Evolutionary conservation across 78 protist species (phyloP).

Genomic region (Isochrysis galbana): DNA sequence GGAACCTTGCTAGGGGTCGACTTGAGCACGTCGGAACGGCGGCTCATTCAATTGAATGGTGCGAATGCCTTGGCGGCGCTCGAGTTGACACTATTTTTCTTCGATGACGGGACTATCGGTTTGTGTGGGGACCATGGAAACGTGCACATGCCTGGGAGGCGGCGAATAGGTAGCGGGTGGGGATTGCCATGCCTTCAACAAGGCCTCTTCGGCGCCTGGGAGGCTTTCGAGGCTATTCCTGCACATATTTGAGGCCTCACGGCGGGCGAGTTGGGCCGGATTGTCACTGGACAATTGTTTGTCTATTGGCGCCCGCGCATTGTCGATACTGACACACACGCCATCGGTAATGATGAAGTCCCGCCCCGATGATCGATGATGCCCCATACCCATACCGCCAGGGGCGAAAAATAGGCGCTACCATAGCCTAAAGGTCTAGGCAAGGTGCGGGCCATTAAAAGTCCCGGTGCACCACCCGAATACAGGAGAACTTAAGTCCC

Average conservation of each 20-base stretch:
- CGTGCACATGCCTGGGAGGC: not conserved
- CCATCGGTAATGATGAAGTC: too few species aligned
- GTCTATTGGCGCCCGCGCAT: too few species aligned
- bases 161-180: not conserved
- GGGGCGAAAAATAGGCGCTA: too few species aligned
- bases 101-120: not conserved
- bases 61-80: not conserved
- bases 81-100: not conserved
- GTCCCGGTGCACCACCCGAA: too few species aligned
- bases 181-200: not conserved
- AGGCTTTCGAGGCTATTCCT: not conserved
- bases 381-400: too few species aligned
- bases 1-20: not conserved
- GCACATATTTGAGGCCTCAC: not conserved
- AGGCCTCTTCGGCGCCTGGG: not conserved
- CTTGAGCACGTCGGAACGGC: not conserved
- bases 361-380: too few species aligned
- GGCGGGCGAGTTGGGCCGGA: too few species aligned
- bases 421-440: too few species aligned
- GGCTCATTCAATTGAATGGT: not conserved
- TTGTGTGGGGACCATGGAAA: not conserved
- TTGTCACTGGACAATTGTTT: too few species aligned
- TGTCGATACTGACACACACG: too few species aligned
- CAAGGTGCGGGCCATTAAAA: too few species aligned
- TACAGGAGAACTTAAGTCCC: too few species aligned